These are phyloP conservation scores for Ophiostoma angusticollis DNA, from an alignment of 2,329 filamentous ascomycete genomes.

Conservation along the genomic window DNA sequence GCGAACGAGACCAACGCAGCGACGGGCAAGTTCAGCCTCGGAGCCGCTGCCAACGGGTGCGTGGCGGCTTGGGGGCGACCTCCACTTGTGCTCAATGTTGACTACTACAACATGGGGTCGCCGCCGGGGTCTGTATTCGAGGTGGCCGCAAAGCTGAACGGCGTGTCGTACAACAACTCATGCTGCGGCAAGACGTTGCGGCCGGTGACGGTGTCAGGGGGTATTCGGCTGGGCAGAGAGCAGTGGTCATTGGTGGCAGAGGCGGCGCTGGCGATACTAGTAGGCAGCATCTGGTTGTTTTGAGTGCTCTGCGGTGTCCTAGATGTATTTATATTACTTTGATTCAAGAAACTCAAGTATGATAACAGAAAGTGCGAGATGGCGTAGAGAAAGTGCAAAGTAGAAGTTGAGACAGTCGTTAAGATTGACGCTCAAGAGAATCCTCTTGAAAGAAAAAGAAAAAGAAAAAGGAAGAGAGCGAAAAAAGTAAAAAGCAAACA, in stretches of 20 bases:
- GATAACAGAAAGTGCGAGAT: too few relatives aligned
- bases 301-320: background rate
- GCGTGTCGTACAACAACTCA: slow-evolving; percentile 50
- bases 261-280: background rate
- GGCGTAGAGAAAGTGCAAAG: too few relatives aligned
- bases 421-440: too few relatives aligned
- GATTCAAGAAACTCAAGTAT: too few relatives aligned
- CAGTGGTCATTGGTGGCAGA: slow-evolving; percentile 34
- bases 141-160: slow-evolving; percentile 57
- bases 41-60: slow-evolving; percentile 51
- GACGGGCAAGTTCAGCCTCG: slow-evolving; percentile 53
- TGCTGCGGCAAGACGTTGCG: slow-evolving; percentile 46
- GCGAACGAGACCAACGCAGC: slow-evolving; percentile 61
- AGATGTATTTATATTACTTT: background rate
- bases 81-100: slow-evolving; percentile 70
- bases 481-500: background rate
- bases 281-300: background rate
- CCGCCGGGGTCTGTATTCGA: slow-evolving; percentile 62
- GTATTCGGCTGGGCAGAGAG: slow-evolving; percentile 16
- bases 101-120: slow-evolving; percentile 67
- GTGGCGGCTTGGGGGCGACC: slow-evolving; percentile 47
- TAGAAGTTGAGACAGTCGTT: too few relatives aligned
- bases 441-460: background rate
- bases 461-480: background rate
- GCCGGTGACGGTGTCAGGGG: background rate